Percentiles rank a stretch among this genome's conserved stretches.
Conservation (phyloP, 192 early-diverging fungal species). For the Rhizoclosmatium globosum region DNA sequence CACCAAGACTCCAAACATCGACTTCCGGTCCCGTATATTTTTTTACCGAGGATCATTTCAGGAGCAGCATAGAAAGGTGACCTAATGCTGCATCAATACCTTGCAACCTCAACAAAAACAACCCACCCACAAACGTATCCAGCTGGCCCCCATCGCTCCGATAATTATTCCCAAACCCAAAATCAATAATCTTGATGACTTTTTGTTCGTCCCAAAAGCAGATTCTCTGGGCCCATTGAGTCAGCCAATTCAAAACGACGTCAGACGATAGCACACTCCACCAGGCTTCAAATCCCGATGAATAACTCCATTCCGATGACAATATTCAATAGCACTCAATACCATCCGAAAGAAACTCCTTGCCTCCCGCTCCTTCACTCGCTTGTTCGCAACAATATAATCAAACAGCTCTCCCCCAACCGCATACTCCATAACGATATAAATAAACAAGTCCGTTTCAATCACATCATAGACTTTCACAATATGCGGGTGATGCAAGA, state of each 20-base stretch:
- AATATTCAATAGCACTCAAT: constrained; percentile 70
- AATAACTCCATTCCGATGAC: constrained; percentile 66
- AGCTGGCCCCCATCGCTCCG: constrained; percentile 47
- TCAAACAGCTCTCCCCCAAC: constrained; percentile 88
- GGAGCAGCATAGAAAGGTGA: constrained; percentile 85
- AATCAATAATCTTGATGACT: constrained; percentile 88
- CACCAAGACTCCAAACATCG: constrained; percentile 85
- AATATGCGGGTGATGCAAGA: constrained; percentile 90
- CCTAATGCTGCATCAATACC: constrained; percentile 40
- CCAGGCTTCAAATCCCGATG: constrained; percentile 83
- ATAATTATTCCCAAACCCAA: constrained; percentile 82
- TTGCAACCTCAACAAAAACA: constrained; percentile 55
- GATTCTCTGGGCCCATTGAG: constrained; percentile 69
- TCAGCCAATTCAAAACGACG: neutral
- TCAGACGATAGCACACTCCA: constrained; percentile 31
- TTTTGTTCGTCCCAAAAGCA: constrained; percentile 78
- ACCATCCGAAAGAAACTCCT: constrained; percentile 87
- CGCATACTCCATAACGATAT: constrained; percentile 89
- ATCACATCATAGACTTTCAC: constrained; percentile 86
- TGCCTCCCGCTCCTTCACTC: constrained; percentile 86
- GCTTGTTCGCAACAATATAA: constrained; percentile 81
- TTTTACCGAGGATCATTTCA: constrained; percentile 83
- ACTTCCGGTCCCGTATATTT: constrained; percentile 88
- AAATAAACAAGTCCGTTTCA: constrained; percentile 80
- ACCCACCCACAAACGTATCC: constrained; percentile 68